These are phyloP conservation scores for Sapria himalayana DNA, from an alignment of 345 rosid species.

Conservation along the genomic window DNA sequence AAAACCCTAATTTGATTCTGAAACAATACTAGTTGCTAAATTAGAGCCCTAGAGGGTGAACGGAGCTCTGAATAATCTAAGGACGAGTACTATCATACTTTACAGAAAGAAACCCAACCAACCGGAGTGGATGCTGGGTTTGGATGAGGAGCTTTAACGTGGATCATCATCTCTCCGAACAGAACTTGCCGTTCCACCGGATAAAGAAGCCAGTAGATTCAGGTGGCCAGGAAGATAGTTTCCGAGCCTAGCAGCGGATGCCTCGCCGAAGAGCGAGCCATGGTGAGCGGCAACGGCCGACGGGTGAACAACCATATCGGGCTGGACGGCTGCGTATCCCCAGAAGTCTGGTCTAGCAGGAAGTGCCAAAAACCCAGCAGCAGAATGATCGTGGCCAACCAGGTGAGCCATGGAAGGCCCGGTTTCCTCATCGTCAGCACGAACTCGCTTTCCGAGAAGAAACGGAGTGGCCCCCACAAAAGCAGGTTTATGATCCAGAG, in stretches of 20 bases:
- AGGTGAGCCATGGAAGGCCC: too few species aligned
- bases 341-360: constrained; percentile 71
- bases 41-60: too few species aligned
- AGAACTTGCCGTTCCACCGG: constrained; percentile 48
- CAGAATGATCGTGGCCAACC: too few species aligned
- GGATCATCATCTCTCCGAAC: constrained; percentile 46
- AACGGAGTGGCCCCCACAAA: constrained; percentile 56
- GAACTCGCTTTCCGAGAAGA: constrained; percentile 68
- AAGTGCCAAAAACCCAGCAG: constrained; percentile 84
- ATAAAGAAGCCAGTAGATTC: constrained; percentile 66
- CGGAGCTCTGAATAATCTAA: too few species aligned
- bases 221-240: constrained; percentile 75
- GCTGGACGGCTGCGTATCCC: constrained; percentile 53
- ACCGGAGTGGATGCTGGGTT: too few species aligned
- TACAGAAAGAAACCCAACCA: too few species aligned
- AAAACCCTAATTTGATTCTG: too few species aligned
- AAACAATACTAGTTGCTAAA: too few species aligned
- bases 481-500: constrained; percentile 53
- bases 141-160: constrained; percentile 23
- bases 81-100: too few species aligned
- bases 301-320: constrained; percentile 46
- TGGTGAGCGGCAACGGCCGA: constrained; percentile 20
- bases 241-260: constrained; percentile 72
- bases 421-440: constrained; percentile 36
- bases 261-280: constrained; percentile 49